Conservation (phyloP, 2,329 filamentous ascomycete species). For the Cercospora janseana region DNA sequence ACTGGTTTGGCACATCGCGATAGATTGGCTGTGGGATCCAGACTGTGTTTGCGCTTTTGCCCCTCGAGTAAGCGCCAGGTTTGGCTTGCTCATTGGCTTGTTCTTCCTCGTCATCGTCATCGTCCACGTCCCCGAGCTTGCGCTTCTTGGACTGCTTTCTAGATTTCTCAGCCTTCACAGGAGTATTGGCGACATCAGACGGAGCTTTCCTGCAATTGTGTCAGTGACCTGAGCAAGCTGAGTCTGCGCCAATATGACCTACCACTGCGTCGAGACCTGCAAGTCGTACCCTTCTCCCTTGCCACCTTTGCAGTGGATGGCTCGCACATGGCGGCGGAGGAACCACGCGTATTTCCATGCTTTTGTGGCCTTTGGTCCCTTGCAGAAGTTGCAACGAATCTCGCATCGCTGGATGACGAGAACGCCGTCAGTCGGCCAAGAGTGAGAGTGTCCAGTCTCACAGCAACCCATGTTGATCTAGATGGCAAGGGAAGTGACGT, state of each 20-base stretch:
- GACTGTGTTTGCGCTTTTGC: background rate
- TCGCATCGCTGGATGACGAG: slow-evolving; percentile 34
- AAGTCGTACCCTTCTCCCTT: slow-evolving; percentile 21
- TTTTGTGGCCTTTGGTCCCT: slow-evolving; percentile 15
- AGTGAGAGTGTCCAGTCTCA: slow-evolving; percentile 29
- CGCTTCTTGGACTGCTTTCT: background rate
- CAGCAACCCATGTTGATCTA: slow-evolving; percentile 33
- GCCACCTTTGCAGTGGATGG: slow-evolving; percentile 26
- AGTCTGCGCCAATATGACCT: slow-evolving; percentile 10
- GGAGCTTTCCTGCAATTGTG: background rate
- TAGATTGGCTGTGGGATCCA: slow-evolving; percentile 7
- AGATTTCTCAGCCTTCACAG: background rate
- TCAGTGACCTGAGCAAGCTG: background rate
- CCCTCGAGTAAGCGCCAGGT: background rate
- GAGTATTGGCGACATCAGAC: background rate
- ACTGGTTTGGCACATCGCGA: background rate
- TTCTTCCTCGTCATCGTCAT: background rate
- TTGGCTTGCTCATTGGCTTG: background rate
- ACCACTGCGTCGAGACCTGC: slow-evolving; percentile 26
- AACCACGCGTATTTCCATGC: slow-evolving; percentile 34
- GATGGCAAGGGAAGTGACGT: background rate
- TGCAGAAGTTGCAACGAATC: slow-evolving; percentile 31
- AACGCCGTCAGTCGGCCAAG: slow-evolving; percentile 29
- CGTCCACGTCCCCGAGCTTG: slow-evolving; percentile 2
- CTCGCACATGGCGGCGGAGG: slow-evolving; percentile 32